A percentile compares a stretch with the other conserved stretches of the same genome.
Evolutionary conservation across 495 filamentous ascomycete genomes (phyloP).

Genomic region (Aspergillus kassunensis): DNA sequence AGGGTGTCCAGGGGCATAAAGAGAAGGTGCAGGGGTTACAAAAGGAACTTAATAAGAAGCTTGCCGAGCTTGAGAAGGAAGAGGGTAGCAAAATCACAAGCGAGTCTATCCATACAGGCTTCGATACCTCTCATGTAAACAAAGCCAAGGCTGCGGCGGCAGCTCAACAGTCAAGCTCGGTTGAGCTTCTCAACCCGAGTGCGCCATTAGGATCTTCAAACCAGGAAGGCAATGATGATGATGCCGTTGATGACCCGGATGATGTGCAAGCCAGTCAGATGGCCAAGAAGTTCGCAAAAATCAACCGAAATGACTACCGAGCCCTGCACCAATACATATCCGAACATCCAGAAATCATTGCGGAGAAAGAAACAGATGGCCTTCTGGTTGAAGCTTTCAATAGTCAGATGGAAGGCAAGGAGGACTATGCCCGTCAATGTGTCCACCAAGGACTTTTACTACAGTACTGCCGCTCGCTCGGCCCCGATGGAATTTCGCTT

Average conservation of each 20-base stretch:
- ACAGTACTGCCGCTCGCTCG: conserved; percentile 90
- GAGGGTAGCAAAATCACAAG: conserved; percentile 90
- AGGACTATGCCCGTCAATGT: conserved; percentile 76
- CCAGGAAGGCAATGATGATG: conserved; percentile 50
- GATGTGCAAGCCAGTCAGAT: conserved; percentile 69
- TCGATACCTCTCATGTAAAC: conserved; percentile 73
- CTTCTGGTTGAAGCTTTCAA: conserved; percentile 90
- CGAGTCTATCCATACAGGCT: conserved; percentile 86
- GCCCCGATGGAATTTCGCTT: conserved; percentile 79
- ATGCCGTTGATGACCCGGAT: conserved; percentile 63
- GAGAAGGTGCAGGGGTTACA: conserved; percentile 75
- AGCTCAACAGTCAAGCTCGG: conserved; percentile 32
- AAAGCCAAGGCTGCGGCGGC: conserved; percentile 51
- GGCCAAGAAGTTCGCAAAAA: conserved; percentile 74
- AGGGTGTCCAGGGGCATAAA: conserved; percentile 70
- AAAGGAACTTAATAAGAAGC: conserved; percentile 62
- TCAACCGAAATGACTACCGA: conserved; percentile 71
- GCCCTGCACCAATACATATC: conserved; percentile 70
- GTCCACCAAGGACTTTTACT: conserved; percentile 90
- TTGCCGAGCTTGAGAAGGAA: conserved; percentile 81
- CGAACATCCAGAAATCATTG: conserved; percentile 68
- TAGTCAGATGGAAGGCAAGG: conserved; percentile 67
- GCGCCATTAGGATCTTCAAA: conserved; percentile 29
- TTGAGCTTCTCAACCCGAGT: conserved; percentile 81
- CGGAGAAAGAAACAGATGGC: conserved; percentile 87